Conservation (phyloP, 2,329 filamentous ascomycete genomes). For the Bipolaris victoriae region DNA sequence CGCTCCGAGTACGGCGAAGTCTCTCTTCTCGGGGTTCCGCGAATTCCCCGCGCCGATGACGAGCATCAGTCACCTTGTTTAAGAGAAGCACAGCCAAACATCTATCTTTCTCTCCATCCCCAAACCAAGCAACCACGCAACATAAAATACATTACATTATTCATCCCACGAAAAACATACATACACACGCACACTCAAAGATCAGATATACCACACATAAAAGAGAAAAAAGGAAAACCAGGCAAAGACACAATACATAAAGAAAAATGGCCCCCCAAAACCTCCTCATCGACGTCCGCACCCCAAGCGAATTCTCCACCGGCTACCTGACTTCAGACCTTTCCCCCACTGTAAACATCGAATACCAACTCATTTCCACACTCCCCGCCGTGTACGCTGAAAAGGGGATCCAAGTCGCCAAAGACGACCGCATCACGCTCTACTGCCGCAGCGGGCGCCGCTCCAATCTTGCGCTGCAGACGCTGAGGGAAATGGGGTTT, state of each 20-base stretch:
- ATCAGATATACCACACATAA: no score
- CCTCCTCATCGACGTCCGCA: conserved; percentile 47
- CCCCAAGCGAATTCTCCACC: conserved; percentile 44
- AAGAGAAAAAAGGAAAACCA: not conserved
- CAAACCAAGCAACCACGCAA: not conserved
- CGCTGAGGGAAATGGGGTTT: conserved; percentile 40
- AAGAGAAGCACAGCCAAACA: not conserved
- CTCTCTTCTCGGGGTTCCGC: not conserved
- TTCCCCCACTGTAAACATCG: conserved; percentile 44
- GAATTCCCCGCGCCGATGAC: not conserved
- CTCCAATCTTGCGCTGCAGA: conserved; percentile 41
- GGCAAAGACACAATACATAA: not conserved
- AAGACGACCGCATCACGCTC: conserved; percentile 43
- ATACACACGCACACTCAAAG: not conserved
- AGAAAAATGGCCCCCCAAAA: conserved; percentile 15
- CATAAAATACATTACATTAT: not conserved
- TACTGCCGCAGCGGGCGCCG: conserved; percentile 48
- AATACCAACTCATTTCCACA: conserved; percentile 44
- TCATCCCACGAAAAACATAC: no score
- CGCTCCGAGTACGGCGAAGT: not conserved
- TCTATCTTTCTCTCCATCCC: not conserved
- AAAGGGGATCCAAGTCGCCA: conserved; percentile 26
- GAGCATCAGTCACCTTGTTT: not conserved
- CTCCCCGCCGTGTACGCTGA: conserved; percentile 31
- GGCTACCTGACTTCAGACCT: conserved; percentile 37